These are phyloP conservation scores for Saccharomycopsis oosterbeekiorum DNA, from an alignment of 805 yeast species.

Conservation along the genomic window DNA sequence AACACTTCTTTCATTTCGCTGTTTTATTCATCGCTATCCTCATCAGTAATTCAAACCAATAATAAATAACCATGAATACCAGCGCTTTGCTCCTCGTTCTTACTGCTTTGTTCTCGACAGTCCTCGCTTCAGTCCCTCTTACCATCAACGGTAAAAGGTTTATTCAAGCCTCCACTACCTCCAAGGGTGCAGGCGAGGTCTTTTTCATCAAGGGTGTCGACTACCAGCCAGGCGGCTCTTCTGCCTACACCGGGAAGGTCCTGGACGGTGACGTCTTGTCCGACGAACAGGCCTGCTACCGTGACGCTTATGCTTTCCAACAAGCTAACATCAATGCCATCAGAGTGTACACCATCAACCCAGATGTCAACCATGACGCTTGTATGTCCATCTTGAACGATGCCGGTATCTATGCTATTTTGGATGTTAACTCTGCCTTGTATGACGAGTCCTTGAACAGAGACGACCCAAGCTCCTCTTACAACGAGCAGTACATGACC, in stretches of 20 bases:
- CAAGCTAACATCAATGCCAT: constrained; percentile 78
- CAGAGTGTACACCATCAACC: constrained; percentile 74
- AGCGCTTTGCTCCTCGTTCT: background rate
- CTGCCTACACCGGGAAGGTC: constrained; percentile 32
- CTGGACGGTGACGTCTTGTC: constrained; percentile 53
- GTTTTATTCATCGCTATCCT: background rate
- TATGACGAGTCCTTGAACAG: constrained; percentile 61
- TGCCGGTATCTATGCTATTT: constrained; percentile 81
- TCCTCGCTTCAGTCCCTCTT: constrained; percentile 33
- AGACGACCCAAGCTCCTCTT: constrained; percentile 57
- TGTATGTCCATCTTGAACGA: constrained; percentile 85
- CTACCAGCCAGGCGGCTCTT: constrained; percentile 91
- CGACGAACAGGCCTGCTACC: constrained; percentile 56
- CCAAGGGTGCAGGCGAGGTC: constrained; percentile 41
- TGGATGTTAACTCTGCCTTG: constrained; percentile 77
- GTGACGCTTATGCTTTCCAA: constrained; percentile 74
- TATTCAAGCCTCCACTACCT: constrained; percentile 41
- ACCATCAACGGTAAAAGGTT: constrained; percentile 47
- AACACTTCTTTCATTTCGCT: background rate
- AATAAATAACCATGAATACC: background rate
- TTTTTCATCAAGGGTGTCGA: constrained; percentile 82
- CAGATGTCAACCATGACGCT: constrained; percentile 78
- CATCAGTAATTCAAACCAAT: background rate
- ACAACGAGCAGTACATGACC: constrained; percentile 57
- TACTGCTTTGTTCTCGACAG: background rate